Percentiles rank a stretch among this genome's conserved stretches.
These are phyloP conservation scores for Gleditsia sinensis DNA, from an alignment of 306 rosid species.

Conservation along the genomic window DNA sequence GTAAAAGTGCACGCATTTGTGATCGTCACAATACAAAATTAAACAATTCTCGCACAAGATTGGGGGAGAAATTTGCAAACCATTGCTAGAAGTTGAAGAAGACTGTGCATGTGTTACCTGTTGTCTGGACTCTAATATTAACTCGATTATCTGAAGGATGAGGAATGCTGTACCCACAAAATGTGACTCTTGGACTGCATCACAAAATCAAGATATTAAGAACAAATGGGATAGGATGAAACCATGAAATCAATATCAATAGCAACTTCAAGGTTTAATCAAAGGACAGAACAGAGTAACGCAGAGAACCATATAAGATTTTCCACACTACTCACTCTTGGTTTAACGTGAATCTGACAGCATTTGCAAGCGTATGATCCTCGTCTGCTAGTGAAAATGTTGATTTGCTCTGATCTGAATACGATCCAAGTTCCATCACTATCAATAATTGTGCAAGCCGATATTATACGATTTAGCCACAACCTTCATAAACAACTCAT, in stretches of 20 bases:
- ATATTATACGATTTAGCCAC: not conserved
- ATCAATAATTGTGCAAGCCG: conserved; percentile 21
- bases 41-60: not conserved
- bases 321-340: conserved; percentile 61
- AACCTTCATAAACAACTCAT: not conserved
- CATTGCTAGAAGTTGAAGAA: not conserved
- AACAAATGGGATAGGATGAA: no score
- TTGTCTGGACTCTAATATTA: conserved; percentile 79
- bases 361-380: conserved; percentile 80
- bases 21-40: not conserved
- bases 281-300: not conserved
- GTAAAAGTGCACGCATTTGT: no score
- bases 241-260: no score
- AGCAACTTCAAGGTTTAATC: not conserved
- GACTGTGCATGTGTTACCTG: conserved; percentile 47
- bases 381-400: conserved; percentile 69
- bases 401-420: conserved; percentile 57
- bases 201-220: not conserved
- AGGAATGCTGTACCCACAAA: conserved; percentile 86
- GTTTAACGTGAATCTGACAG: conserved; percentile 69
- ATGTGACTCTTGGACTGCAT: conserved; percentile 74
- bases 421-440: conserved; percentile 67
- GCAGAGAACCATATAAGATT: not conserved
- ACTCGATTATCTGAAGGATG: conserved; percentile 88
- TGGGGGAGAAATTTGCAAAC: conserved; percentile 9